These are phyloP conservation scores for Tilletia caries DNA, from an alignment of 1,284 basidiomycete species.

Conservation along the genomic window DNA sequence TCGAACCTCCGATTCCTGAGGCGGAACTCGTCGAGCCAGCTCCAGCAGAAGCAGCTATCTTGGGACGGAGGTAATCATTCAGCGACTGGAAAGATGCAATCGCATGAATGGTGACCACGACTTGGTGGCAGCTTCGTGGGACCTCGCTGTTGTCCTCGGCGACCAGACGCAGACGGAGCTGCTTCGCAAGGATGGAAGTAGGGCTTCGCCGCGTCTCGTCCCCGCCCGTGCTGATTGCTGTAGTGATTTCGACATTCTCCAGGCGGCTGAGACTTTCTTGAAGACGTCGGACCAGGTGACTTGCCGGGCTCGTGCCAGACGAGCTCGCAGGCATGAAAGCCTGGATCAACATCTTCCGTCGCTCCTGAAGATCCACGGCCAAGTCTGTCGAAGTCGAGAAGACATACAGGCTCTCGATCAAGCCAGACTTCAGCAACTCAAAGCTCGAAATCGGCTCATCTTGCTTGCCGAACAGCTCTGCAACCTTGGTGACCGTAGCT, in stretches of 20 bases:
- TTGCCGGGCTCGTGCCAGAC: constrained; percentile 25
- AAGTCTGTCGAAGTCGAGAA: constrained; percentile 63
- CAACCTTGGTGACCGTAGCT: constrained; percentile 68
- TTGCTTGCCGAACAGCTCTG: constrained; percentile 71
- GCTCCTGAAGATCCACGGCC: constrained; percentile 24
- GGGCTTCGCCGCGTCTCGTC: constrained; percentile 39
- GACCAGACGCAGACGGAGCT: constrained; percentile 44
- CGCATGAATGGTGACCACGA: constrained; percentile 49
- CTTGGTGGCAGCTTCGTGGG: constrained; percentile 41
- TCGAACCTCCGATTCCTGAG: constrained; percentile 67
- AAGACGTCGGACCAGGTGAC: constrained; percentile 36
- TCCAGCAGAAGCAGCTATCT: constrained; percentile 29
- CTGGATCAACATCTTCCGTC: constrained; percentile 31
- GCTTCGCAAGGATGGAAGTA: constrained; percentile 38
- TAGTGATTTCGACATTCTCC: constrained; percentile 45
- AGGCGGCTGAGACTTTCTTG: constrained; percentile 48
- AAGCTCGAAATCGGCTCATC: constrained; percentile 81
- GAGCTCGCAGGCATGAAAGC: constrained; percentile 29
- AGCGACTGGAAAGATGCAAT: constrained; percentile 48
- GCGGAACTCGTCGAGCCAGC: constrained; percentile 62
- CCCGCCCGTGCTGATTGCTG: constrained; percentile 27
- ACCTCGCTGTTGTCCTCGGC: constrained; percentile 41
- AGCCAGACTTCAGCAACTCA: constrained; percentile 86
- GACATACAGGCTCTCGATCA: constrained; percentile 79
- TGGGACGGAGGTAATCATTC: constrained; percentile 49